Conservation (phyloP, 2,329 filamentous ascomycete species). For the Phialophora tarda region DNA sequence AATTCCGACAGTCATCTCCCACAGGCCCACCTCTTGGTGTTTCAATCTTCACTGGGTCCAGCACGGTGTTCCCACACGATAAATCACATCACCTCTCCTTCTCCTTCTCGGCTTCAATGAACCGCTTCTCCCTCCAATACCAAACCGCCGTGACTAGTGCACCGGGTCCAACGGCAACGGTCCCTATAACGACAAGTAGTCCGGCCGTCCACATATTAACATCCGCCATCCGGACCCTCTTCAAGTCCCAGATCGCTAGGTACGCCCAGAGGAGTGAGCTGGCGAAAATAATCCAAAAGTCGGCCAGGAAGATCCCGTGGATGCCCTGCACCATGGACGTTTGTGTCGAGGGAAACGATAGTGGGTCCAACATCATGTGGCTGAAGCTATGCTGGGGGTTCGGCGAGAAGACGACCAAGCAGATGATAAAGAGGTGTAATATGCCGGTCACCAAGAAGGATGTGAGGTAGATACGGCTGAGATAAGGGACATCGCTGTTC, state of each 20-base stretch:
- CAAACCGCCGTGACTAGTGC: constrained; percentile 37
- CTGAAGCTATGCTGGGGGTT: constrained; percentile 30
- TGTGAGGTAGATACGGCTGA: constrained; percentile 22
- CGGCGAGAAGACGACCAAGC: constrained; percentile 17
- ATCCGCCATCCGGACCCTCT: constrained; percentile 35
- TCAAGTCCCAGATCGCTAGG: constrained; percentile 37
- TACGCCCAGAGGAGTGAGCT: constrained; percentile 37
- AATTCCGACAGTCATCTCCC: not conserved
- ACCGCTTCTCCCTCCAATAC: constrained; percentile 38
- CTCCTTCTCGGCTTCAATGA: constrained; percentile 1
- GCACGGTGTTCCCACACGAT: not conserved
- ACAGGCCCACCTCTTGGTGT: not conserved
- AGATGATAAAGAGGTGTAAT: constrained; percentile 22
- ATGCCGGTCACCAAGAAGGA: constrained; percentile 22
- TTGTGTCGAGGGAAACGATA: constrained; percentile 13
- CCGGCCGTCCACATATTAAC: constrained; percentile 16
- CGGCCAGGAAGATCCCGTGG: constrained; percentile 40
- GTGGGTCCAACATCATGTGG: constrained; percentile 32
- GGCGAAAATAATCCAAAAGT: constrained; percentile 37
- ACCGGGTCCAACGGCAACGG: constrained; percentile 36
- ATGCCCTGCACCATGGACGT: constrained; percentile 36
- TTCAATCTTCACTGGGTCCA: not conserved
- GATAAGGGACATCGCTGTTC: constrained; percentile 25
- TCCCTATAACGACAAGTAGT: constrained; percentile 26
- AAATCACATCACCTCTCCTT: not conserved